Percentiles rank a stretch among this genome's conserved stretches.
These are phyloP conservation scores for Hypsizygus marmoreus DNA, from an alignment of 768 basidiomycete genomes.

Conservation along the genomic window DNA sequence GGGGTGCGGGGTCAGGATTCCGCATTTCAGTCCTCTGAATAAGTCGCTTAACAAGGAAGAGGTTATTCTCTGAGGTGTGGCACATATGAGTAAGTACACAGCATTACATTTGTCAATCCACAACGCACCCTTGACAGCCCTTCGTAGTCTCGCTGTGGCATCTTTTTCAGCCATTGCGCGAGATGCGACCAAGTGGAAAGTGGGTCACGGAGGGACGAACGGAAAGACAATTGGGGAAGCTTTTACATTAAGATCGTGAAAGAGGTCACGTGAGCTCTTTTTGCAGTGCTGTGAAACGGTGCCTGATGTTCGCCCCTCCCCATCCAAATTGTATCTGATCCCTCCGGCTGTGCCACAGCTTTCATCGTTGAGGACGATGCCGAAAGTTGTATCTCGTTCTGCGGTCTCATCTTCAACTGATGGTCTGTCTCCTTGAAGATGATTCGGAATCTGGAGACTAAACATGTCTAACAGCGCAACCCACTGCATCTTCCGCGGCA, in stretches of 20 bases:
- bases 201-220: background rate
- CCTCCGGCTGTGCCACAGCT: slow-evolving; percentile 1
- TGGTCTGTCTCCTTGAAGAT: slow-evolving; percentile 45
- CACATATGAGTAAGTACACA: slow-evolving; percentile 17
- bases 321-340: background rate
- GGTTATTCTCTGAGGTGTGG: slow-evolving; percentile 77
- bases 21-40: slow-evolving; percentile 86
- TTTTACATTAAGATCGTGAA: slow-evolving; percentile 18
- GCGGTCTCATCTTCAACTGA: slow-evolving; percentile 88
- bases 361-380: slow-evolving; percentile 71
- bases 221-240: slow-evolving; percentile 13
- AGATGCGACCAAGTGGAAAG: slow-evolving; percentile 4
- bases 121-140: slow-evolving; percentile 73
- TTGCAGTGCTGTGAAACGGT: slow-evolving; percentile 21
- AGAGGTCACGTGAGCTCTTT: slow-evolving; percentile 17
- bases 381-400: slow-evolving; percentile 89
- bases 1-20: slow-evolving; percentile 78
- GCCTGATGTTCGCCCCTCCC: slow-evolving; percentile 8
- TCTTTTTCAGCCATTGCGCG: slow-evolving; percentile 79
- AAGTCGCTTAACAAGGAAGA: slow-evolving; percentile 88
- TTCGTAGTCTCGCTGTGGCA: slow-evolving; percentile 68
- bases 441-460: background rate
- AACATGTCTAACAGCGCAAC: slow-evolving; percentile 53
- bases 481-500: slow-evolving; percentile 77
- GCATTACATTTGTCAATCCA: background rate